These are phyloP conservation scores for Candida andamanensis DNA, from an alignment of 805 yeast genomes.

Conservation along the genomic window DNA sequence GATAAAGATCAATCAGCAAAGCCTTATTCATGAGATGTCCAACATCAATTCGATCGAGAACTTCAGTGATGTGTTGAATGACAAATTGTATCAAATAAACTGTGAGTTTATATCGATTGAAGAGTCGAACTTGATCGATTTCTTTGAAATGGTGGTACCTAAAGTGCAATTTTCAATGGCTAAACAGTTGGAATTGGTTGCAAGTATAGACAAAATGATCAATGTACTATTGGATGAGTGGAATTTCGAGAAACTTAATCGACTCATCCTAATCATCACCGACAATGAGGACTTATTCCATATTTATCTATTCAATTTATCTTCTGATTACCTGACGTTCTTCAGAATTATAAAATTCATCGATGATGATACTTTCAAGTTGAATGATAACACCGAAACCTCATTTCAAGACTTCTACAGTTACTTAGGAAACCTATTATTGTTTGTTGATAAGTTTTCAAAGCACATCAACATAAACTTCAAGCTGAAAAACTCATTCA, in stretches of 20 bases:
- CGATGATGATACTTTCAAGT: slow-evolving; percentile 36
- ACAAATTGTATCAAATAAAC: slow-evolving; percentile 29
- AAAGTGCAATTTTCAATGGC: slow-evolving; percentile 19
- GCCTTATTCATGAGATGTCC: slow-evolving; percentile 22
- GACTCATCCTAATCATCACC: slow-evolving; percentile 49
- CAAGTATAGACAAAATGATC: slow-evolving; percentile 15
- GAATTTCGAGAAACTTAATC: slow-evolving; percentile 29
- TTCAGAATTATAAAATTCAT: slow-evolving; percentile 46
- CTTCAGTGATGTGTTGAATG: slow-evolving; percentile 20
- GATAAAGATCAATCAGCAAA: slow-evolving; percentile 18
- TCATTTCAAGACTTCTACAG: slow-evolving; percentile 64
- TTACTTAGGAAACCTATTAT: slow-evolving; percentile 58
- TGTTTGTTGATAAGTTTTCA: slow-evolving; percentile 15
- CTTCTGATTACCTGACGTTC: slow-evolving; percentile 35
- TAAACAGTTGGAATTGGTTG: slow-evolving; percentile 22
- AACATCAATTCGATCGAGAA: slow-evolving; percentile 19
- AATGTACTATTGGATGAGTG: slow-evolving; percentile 20
- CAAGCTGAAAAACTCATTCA: slow-evolving; percentile 24
- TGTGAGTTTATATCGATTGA: slow-evolving; percentile 37
- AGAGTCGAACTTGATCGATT: slow-evolving; percentile 33
- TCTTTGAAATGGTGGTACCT: slow-evolving; percentile 16
- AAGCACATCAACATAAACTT: slow-evolving; percentile 18
- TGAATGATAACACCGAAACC: slow-evolving; percentile 48
- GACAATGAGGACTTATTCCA: slow-evolving; percentile 36
- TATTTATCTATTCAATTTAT: slow-evolving; percentile 39